phyloP scores from a whole-genome alignment of 768 basidiomycete genomes.

The Macrolepiota fuliginosa region DNA sequence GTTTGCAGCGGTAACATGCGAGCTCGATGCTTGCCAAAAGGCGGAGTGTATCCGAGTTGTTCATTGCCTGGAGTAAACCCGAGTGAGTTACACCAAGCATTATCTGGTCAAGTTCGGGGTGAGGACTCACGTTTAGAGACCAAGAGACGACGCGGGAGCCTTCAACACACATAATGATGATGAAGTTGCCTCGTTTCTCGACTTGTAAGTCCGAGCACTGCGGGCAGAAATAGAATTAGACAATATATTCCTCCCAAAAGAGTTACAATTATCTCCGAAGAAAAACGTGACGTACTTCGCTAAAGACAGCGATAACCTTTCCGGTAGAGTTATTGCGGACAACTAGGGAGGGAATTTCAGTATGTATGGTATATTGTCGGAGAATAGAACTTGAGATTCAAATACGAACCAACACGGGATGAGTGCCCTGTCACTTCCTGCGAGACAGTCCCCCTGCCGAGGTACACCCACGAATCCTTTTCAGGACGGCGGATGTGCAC shows the following conservation, averaged over 20 bases:
- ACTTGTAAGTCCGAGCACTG: slow-evolving; percentile 74
- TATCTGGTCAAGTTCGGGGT: slow-evolving; percentile 12
- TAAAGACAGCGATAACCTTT: slow-evolving; percentile 68
- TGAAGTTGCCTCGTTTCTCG: slow-evolving; percentile 85
- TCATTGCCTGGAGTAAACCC: slow-evolving; percentile 55
- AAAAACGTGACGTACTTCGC: slow-evolving; percentile 49
- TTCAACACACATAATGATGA: slow-evolving; percentile 80
- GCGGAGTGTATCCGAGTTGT: slow-evolving; percentile 79
- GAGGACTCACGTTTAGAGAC: slow-evolving; percentile 69
- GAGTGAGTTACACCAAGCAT: background rate
- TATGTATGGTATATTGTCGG: slow-evolving; percentile 1
- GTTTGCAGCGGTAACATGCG: slow-evolving; percentile 76
- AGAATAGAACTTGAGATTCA: background rate
- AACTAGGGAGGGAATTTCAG: slow-evolving; percentile 34
- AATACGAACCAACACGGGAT: slow-evolving; percentile 71
- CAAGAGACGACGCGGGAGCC: slow-evolving; percentile 74
- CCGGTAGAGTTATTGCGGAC: slow-evolving; percentile 63
- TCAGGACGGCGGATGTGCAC: slow-evolving; percentile 81
- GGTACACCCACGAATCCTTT: slow-evolving; percentile 77
- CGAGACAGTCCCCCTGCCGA: slow-evolving; percentile 73
- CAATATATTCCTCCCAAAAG: background rate
- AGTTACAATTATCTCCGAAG: background rate
- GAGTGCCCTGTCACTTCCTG: slow-evolving; percentile 76
- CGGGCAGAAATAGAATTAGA: background rate
- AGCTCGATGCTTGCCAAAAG: slow-evolving; percentile 82